Conservation (phyloP, 306 rosid species). For the Quercus mongolica region DNA sequence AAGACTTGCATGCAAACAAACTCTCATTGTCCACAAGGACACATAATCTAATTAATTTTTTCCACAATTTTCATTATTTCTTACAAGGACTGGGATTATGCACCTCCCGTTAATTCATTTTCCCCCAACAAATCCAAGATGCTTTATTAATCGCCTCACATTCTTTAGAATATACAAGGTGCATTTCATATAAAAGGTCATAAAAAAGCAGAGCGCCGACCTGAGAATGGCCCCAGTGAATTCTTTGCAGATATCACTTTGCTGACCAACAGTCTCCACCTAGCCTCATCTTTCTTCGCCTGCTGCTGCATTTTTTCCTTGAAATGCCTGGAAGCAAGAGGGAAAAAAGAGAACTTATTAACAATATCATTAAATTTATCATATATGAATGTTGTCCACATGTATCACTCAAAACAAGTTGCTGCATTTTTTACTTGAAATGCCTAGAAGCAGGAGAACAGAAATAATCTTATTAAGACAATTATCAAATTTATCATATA, state of each 20-base stretch:
- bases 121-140: too few species aligned
- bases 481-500: background rate
- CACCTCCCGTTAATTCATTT: background rate
- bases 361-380: background rate
- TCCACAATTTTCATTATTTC: background rate
- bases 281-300: constrained; percentile 38
- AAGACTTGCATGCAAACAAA: background rate
- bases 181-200: background rate
- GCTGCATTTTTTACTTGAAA: too few species aligned
- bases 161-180: background rate
- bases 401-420: too few species aligned
- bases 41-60: background rate
- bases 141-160: background rate
- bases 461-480: too few species aligned
- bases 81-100: background rate
- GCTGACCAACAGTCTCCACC: constrained; percentile 47
- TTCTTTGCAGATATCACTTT: constrained; percentile 36
- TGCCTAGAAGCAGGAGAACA: too few species aligned
- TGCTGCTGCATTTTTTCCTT: constrained; percentile 41
- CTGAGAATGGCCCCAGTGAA: constrained; percentile 7
- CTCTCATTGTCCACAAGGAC: background rate
- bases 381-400: background rate
- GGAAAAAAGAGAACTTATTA: background rate
- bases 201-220: constrained; percentile 7
- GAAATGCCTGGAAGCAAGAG: constrained; percentile 30